Base-by-base conservation (phyloP, 495 filamentous ascomycete genomes). In the Neurospora africana region DNA sequence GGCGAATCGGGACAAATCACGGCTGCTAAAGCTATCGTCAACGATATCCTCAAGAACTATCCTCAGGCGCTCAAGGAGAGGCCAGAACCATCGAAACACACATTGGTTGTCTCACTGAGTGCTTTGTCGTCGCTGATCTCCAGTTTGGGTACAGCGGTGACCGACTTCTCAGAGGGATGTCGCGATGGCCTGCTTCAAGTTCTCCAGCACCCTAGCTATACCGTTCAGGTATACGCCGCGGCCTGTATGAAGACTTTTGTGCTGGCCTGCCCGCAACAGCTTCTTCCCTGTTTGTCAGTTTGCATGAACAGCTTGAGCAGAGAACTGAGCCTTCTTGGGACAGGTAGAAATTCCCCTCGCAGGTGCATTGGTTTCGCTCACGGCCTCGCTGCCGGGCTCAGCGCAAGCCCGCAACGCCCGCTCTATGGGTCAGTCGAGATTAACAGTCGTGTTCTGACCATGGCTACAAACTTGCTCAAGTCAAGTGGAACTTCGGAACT, bases 361-460 rank as follows among this genome's bases (percentile, higher is more conserved):
- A 86, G 92, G 71, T 98, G 95, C 80, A 86, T 96, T 27, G 95
- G 96, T 35, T 94, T 94, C 79, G 95, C 95, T 15, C 94, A 98
- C 83, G 95, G 94, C 15, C 88, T 99, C 37, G 92, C 95, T 37
- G 92, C 95, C 36, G 91, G 96, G 76, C 86, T 99, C 30, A 97
- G 95, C 78, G 95, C 93, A 9, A 94, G 93, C 65, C 90, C 92
- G 5, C 77, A 92, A 21, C 93, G 95, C 70, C 95, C 96, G 10
- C 84, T 99, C 10, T 97, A 97, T 78, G 93, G 96, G 23, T 97
- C 96, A 4, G 91, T 98, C 0, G 95, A 99, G 76, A 91, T 98
- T 43, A 96, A 97, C 79, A 94, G 95, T 47, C 88, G 93, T 19
- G 91, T 98, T 47, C 86, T 98, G 72, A 91, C 92, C 17, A 92